These are phyloP conservation scores for Vinca minor DNA, from an alignment of 257 asterid species.

Conservation along the genomic window DNA sequence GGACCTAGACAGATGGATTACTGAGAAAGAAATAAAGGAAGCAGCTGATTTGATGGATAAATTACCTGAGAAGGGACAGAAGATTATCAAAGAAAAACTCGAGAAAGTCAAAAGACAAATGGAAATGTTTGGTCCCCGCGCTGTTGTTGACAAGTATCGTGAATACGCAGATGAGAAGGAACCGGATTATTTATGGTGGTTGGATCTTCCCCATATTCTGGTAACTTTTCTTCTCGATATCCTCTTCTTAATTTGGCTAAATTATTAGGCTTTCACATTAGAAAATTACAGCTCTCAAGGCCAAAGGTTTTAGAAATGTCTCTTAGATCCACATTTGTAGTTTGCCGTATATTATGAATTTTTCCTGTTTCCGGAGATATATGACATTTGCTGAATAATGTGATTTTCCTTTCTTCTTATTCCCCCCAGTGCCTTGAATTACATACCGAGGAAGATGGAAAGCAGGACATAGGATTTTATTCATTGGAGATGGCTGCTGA, in stretches of 20 bases:
- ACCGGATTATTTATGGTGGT: conserved; percentile 96
- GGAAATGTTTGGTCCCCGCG: conserved; percentile 87
- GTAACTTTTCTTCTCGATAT: conserved; percentile 27
- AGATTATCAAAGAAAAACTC: conserved; percentile 53
- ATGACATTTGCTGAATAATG: not conserved
- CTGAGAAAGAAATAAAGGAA: conserved; percentile 86
- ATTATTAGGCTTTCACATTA: too few relatives aligned
- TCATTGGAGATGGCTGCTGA: conserved; percentile 96
- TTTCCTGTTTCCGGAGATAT: too few relatives aligned
- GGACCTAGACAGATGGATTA: conserved; percentile 92
- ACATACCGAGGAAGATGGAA: conserved; percentile 62
- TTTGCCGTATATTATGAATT: not conserved
- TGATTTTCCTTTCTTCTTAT: conserved; percentile 8
- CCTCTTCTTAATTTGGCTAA: too few relatives aligned
- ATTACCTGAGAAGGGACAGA: conserved; percentile 65
- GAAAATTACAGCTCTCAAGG: too few relatives aligned
- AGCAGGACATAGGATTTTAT: conserved; percentile 76
- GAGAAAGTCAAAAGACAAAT: conserved; percentile 82
- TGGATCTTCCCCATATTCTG: conserved; percentile 74
- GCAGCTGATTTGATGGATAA: conserved; percentile 66
- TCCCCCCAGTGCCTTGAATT: conserved; percentile 71
- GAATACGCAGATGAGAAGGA: conserved; percentile 80
- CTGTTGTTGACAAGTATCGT: conserved; percentile 89
- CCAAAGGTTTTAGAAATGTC: not conserved
- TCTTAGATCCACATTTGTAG: too few relatives aligned